These are phyloP conservation scores for Ricinus communis DNA, from an alignment of 345 rosid species.

Conservation along the genomic window DNA sequence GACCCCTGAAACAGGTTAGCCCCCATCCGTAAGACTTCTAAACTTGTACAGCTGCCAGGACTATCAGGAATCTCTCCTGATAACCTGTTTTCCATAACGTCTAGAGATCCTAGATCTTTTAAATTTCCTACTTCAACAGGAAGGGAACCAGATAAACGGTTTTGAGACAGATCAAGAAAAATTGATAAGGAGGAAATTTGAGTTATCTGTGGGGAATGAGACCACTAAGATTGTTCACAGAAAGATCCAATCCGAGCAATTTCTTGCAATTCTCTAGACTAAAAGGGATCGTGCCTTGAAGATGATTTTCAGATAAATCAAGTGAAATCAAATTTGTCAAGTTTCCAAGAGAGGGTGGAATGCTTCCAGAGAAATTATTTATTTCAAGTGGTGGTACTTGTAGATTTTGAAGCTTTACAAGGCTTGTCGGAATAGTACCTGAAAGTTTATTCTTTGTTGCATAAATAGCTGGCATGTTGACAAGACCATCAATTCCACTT, in stretches of 20 bases:
- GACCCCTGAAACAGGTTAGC: not conserved
- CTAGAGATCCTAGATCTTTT: not conserved
- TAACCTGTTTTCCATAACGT: not conserved
- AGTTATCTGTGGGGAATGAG: not conserved
- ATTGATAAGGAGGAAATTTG: slow-evolving; percentile 1
- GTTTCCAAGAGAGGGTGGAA: slow-evolving; percentile 18
- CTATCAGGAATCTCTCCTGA: slow-evolving; percentile 6
- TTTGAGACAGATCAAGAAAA: slow-evolving; percentile 1
- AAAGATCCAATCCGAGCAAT: not conserved
- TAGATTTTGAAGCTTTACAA: no score
- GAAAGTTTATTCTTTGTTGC: no score
- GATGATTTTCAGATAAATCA: not conserved
- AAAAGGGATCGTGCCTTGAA: slow-evolving; percentile 10
- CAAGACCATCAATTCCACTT: slow-evolving; percentile 3
- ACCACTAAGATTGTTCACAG: not conserved
- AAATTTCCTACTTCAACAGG: not conserved
- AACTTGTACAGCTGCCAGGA: not conserved
- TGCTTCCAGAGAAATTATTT: not conserved
- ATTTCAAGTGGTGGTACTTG: no score
- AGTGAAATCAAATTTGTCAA: not conserved
- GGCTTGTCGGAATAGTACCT: no score
- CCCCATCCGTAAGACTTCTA: not conserved
- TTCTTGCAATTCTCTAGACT: slow-evolving; percentile 6
- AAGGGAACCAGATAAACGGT: not conserved
- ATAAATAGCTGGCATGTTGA: not conserved